Evolutionary conservation across 2,329 filamentous ascomycete genomes (phyloP), one percentile per base, ranked within the genome.

Genomic region (Plenodomus lindquistii): DNA sequence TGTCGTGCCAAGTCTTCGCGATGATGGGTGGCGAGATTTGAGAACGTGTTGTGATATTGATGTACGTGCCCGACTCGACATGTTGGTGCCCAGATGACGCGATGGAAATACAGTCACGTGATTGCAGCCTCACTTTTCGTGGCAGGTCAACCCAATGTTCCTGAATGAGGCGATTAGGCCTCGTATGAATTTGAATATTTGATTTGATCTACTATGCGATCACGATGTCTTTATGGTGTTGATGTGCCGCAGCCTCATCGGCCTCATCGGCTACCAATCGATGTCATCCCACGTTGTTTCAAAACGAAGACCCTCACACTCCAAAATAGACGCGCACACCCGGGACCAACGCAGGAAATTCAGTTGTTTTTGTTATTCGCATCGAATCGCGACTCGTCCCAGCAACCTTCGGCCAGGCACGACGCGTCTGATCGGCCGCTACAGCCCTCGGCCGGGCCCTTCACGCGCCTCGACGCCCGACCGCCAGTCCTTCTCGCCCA

Each of bases 301-400:
- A 31, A 42, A 34, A 35, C 40, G 47, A 43, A n/a, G 38, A 37
- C 22, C 22, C 21, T 42, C 29, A 51, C 44, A 39, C 31, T 19
- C 39, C 35, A 20, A 57, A 60, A 63, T 55, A 64, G 44, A 59
- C 56, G 60, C 59, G 52, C 48, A 40, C 40, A 42, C 44, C 46
- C 29, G 42, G 24, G 45, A 57, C 52, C 52, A 57, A 49, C 40
- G 53, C 50, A 56, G 41, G 45, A 53, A 61, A 37, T 38, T 48
- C 48, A 41, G 27, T 18, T 62, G 57, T 66, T 60, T 53, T 62
- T 65, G 58, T 69, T 62, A 51, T 57, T 19, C 40, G 49, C 29
- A 50, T 63, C 64, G 59, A 67, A 65, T 66, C 54, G 64, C 60
- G 62, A 55, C 57, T 60, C 52, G 52, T 59, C 54, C 45, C 51